A percentile compares a stretch with the other conserved stretches of the same genome.
Conservation (phyloP, 2,329 filamentous ascomycete species). For the Penicillium frequentans region DNA sequence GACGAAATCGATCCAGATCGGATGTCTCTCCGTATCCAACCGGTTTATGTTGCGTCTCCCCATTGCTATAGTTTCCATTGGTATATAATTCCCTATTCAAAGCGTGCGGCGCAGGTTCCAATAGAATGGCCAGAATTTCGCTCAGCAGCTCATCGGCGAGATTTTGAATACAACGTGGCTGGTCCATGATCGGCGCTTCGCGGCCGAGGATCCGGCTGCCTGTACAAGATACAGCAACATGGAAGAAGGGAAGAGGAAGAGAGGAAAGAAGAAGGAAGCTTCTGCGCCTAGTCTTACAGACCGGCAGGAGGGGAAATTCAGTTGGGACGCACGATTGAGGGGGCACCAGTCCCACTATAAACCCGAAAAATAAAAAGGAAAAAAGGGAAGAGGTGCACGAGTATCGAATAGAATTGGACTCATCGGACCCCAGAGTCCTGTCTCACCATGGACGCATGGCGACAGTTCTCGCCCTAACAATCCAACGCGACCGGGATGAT, state of each 20-base stretch:
- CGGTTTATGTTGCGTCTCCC: conserved; percentile 4
- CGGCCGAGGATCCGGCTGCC: conserved; percentile 36
- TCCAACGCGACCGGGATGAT: conserved; percentile 28
- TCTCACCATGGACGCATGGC: conserved; percentile 30
- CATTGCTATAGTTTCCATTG: conserved; percentile 8
- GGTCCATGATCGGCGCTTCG: conserved; percentile 33
- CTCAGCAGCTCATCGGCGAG: conserved; percentile 39
- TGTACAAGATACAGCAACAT: conserved; percentile 31
- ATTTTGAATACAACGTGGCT: conserved; percentile 32
- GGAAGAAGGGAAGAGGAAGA: conserved; percentile 21
- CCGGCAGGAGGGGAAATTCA: conserved; percentile 11
- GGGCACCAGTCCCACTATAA: conserved; percentile 7
- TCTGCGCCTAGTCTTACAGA: conserved; percentile 7
- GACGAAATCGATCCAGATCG: conserved; percentile 42
- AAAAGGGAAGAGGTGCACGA: background rate
- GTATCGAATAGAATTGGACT: background rate
- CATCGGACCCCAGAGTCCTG: conserved; percentile 24
- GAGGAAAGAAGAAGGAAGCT: conserved; percentile 5
- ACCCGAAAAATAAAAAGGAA: conserved; percentile 8
- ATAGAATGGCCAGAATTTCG: conserved; percentile 33
- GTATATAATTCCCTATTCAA: background rate
- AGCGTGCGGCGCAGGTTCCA: conserved; percentile 16
- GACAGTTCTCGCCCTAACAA: conserved; percentile 22
- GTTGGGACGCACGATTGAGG: conserved; percentile 9
- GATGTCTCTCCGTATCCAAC: conserved; percentile 29